These are phyloP conservation scores for Digitaria exilis DNA, from an alignment of 202 grass and related monocot species.

Conservation along the genomic window DNA sequence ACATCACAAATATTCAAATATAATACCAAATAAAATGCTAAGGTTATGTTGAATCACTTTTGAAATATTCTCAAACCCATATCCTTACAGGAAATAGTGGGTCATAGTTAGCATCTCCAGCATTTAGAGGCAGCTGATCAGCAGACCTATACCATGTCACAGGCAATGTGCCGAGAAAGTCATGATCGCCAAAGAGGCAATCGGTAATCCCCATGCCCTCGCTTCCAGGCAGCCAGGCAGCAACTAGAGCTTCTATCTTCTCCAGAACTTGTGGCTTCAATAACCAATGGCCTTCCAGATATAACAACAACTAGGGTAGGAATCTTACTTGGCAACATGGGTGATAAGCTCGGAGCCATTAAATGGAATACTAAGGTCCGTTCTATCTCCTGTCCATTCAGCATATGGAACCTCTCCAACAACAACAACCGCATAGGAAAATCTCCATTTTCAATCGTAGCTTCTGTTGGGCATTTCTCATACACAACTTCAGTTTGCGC, in stretches of 20 bases:
- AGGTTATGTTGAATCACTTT: constrained; percentile 22
- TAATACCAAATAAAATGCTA: constrained; percentile 17
- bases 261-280: constrained; percentile 69
- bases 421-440: constrained; percentile 76
- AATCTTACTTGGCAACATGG: constrained; percentile 59
- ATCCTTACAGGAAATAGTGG: constrained; percentile 87
- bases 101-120: constrained; percentile 49
- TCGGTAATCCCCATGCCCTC: constrained; percentile 72
- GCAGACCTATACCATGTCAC: constrained; percentile 76
- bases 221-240: constrained; percentile 83
- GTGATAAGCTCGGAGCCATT: constrained; percentile 58
- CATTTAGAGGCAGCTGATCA: constrained; percentile 65
- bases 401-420: constrained; percentile 89
- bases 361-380: constrained; percentile 64
- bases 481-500: constrained; percentile 69
- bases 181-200: constrained; percentile 84
- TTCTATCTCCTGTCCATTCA: constrained; percentile 72
- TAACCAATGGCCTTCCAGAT: constrained; percentile 83
- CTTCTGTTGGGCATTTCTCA: constrained; percentile 59
- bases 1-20: constrained; percentile 23
- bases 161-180: constrained; percentile 75
- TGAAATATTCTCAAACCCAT: constrained; percentile 73
- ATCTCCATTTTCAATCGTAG: constrained; percentile 44
- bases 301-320: constrained; percentile 74
- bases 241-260: constrained; percentile 72